Percentiles rank a stretch among this genome's conserved stretches.
Conservation (phyloP, 305 asterid species). For the Solanum chacoense region DNA sequence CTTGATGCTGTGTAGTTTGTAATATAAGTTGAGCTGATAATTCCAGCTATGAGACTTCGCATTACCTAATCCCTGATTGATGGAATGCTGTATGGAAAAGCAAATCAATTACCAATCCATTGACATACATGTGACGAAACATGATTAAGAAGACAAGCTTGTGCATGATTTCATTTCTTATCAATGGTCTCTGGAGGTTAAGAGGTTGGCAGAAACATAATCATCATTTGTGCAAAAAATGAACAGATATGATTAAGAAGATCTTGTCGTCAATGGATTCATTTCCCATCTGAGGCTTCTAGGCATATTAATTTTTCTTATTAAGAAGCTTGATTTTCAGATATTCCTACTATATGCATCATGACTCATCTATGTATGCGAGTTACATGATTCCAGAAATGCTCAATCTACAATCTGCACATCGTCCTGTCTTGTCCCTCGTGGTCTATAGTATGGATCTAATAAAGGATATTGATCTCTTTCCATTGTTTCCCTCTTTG, state of each 20-base stretch:
- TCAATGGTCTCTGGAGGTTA: background rate
- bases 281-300: background rate
- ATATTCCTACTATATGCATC: background rate
- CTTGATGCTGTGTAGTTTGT: background rate
- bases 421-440: background rate
- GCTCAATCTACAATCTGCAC: background rate
- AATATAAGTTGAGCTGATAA: background rate
- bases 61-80: background rate
- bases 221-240: background rate
- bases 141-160: background rate
- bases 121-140: background rate
- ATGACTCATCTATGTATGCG: background rate
- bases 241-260: background rate
- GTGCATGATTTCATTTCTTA: background rate
- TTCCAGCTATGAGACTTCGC: background rate
- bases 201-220: background rate
- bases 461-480: background rate
- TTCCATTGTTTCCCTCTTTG: background rate
- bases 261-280: background rate
- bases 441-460: background rate
- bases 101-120: background rate
- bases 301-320: background rate
- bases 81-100: background rate
- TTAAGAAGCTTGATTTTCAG: background rate
- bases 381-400: background rate